Evolutionary conservation across 768 basidiomycete genomes (phyloP).

Genomic region (Neoboletus subvelutipes): DNA sequence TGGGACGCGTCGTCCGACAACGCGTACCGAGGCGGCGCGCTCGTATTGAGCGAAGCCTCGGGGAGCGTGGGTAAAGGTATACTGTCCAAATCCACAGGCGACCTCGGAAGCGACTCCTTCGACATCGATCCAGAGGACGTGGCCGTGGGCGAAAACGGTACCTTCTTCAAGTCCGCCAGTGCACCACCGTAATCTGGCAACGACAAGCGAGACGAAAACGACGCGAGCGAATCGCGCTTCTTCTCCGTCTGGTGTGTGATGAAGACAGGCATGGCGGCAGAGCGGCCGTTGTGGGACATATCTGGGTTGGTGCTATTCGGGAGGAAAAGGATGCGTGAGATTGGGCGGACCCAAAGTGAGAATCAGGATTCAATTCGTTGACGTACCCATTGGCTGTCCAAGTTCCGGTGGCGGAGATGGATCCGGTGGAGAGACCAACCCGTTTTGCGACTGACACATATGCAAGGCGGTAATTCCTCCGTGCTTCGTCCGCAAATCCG

Average conservation of each 20-base stretch:
- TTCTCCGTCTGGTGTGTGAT: slow-evolving; percentile 44
- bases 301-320: slow-evolving; percentile 23
- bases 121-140: slow-evolving; percentile 25
- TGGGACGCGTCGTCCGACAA: slow-evolving; percentile 18
- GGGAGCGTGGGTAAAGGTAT: slow-evolving; percentile 21
- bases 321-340: slow-evolving; percentile 1
- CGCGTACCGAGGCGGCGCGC: slow-evolving; percentile 24
- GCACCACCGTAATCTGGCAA: slow-evolving; percentile 41
- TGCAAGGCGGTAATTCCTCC: slow-evolving; percentile 50
- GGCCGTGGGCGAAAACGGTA: slow-evolving; percentile 20
- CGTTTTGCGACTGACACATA: slow-evolving; percentile 38
- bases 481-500: slow-evolving; percentile 67
- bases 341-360: not conserved
- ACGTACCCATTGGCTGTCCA: slow-evolving; percentile 31
- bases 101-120: slow-evolving; percentile 27
- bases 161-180: slow-evolving; percentile 27
- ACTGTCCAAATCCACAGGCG: slow-evolving; percentile 18
- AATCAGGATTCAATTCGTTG: not conserved
- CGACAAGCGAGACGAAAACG: slow-evolving; percentile 46
- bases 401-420: slow-evolving; percentile 22
- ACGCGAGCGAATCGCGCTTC: slow-evolving; percentile 49
- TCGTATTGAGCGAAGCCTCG: slow-evolving; percentile 13
- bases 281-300: slow-evolving; percentile 20
- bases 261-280: slow-evolving; percentile 41
- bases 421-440: slow-evolving; percentile 33